Evolutionary conservation across 306 rosid genomes (phyloP), one percentile per base, ranked within the genome.

Genomic region (Cicer yamashitae): DNA sequence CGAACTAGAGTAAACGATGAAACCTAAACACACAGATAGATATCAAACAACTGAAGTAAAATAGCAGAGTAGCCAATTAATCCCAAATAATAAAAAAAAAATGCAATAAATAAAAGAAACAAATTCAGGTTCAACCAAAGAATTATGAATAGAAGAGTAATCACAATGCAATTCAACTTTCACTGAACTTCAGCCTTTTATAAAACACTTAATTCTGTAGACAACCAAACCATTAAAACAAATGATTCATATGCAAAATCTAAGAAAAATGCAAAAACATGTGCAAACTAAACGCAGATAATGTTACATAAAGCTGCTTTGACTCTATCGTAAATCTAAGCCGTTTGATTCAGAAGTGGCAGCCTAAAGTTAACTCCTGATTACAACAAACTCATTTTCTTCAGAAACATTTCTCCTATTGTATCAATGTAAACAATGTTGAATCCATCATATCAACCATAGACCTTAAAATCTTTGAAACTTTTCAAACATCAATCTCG

Each of bases 51-150:
- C 59, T 1, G 14, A 59, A 67, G 60, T 73, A 46, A 76, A 71
- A 39, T 47, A 56, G 63, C 13, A 63, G 30, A 50, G 63, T 10
- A 39, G 37, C 51, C 40, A 5, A 40, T 50, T 66, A 65, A 43
- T 45, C 45, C 82, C 6, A 63, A 60, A 43, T 30, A 57, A 48
- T 8, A 75, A 70, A 65, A 9, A 57, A 10, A 2, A 20, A 3
- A 71, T 12, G 43, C 45, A 10, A 60, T 11, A 74, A 79, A 37
- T 30, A 41, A 72, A 50, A 17, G n/a, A 4, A 30, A 30, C 34
- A 64, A 14, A 43, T 58, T 70, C 67, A 74, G 60, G n/a, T 53
- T 61, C 45, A 18, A 83, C 71, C 52, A 70, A 62, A 60, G 65
- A 44, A 47, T 71, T n/a, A 61, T 45, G 71, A 65, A 60, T 38